Evolutionary conservation across 129 eudicot genomes (phyloP).

Genomic region (Tanacetum coccineum): DNA sequence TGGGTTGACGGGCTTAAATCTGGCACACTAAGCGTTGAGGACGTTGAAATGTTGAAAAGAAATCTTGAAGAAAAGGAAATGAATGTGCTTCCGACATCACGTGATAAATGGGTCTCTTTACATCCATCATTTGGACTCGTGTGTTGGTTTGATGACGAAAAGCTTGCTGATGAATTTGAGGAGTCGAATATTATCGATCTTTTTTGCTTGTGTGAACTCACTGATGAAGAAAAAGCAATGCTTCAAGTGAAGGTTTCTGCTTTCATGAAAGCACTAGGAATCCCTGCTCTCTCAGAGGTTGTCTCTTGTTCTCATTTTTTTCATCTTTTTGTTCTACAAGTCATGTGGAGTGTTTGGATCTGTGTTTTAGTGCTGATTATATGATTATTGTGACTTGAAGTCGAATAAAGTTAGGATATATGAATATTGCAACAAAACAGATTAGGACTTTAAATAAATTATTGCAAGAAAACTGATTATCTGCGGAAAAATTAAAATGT

Average conservation of each 20-base stretch:
- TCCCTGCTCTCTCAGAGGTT: too few relatives aligned
- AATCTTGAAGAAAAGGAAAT: constrained; percentile 44
- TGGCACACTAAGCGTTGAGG: constrained; percentile 50
- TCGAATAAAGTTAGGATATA: too few relatives aligned
- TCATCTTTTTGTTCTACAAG: background rate
- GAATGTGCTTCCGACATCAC: constrained; percentile 68
- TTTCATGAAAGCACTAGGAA: too few relatives aligned
- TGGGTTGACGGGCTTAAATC: constrained; percentile 61
- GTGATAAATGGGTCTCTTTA: constrained; percentile 85
- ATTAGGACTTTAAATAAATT: too few relatives aligned
- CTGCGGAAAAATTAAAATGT: too few relatives aligned
- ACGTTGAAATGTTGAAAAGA: constrained; percentile 49
- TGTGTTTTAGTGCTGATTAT: too few relatives aligned
- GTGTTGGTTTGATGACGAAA: constrained; percentile 48
- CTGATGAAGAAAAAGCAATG: constrained; percentile 47
- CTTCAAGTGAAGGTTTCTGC: constrained; percentile 18
- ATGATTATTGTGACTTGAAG: too few relatives aligned
- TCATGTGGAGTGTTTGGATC: too few relatives aligned
- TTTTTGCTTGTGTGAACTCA: constrained; percentile 16
- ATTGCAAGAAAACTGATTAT: too few relatives aligned
- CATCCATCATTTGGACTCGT: constrained; percentile 66
- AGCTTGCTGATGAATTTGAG: constrained; percentile 47
- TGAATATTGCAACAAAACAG: background rate
- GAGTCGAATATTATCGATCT: constrained; percentile 38
- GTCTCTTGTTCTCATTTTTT: too few relatives aligned